These are phyloP conservation scores for Leishmania mexicana DNA, from an alignment of 208 protist species.

Conservation along the genomic window DNA sequence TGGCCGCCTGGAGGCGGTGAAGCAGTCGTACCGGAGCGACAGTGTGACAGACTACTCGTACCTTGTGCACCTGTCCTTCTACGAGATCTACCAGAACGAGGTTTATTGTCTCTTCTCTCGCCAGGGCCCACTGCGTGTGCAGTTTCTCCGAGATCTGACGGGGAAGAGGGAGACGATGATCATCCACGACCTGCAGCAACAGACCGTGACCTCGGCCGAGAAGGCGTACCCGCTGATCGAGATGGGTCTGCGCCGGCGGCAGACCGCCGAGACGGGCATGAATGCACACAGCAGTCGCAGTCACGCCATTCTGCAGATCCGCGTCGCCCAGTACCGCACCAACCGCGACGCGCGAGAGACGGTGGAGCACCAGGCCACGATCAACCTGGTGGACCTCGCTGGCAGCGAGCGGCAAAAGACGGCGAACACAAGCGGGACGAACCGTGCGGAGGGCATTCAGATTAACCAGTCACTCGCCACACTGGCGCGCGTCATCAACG, in stretches of 20 bases:
- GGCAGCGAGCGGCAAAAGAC: conserved; percentile 89
- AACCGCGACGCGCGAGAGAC: conserved; percentile 61
- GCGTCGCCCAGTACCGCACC: conserved; percentile 62
- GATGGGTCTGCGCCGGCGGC: conserved; percentile 77
- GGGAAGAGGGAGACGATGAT: conserved; percentile 69
- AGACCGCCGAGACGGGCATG: conserved; percentile 93
- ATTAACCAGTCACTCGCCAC: conserved; percentile 91
- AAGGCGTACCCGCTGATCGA: conserved; percentile 77
- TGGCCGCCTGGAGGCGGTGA: conserved; percentile 50
- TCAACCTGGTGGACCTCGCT: conserved; percentile 95
- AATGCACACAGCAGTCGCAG: conserved; percentile 71
- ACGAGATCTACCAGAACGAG: conserved; percentile 86
- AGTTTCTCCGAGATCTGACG: conserved; percentile 44
- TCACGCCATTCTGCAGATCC: conserved; percentile 93
- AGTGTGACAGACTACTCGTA: conserved; percentile 63
- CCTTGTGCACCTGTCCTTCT: conserved; percentile 69
- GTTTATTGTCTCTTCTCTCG: conserved; percentile 77
- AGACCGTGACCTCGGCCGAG: conserved; percentile 48
- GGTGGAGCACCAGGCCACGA: conserved; percentile 64
- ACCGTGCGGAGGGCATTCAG: conserved; percentile 81
- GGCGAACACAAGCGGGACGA: conserved; percentile 75
- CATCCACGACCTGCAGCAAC: conserved; percentile 68
- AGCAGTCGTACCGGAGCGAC: conserved; percentile 27
- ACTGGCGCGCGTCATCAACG: conserved; percentile 86
- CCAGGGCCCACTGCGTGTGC: conserved; percentile 67